Evolutionary conservation across 2,329 filamentous ascomycete species (phyloP), one percentile per base, ranked within the genome.

Genomic region (Aspergillus sp.): DNA sequence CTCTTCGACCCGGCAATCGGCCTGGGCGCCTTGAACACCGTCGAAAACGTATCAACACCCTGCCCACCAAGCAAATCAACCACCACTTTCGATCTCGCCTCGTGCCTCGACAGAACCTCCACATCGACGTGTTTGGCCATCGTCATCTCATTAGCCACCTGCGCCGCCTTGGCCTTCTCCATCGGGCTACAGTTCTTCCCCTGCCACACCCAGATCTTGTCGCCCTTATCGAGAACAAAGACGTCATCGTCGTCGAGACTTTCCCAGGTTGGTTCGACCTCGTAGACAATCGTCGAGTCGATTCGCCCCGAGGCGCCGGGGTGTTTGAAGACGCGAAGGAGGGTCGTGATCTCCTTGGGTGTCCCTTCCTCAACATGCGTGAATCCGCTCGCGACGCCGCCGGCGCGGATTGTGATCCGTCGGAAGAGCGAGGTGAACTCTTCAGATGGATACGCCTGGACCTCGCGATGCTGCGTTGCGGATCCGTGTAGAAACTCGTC

Each of bases 151-250:
- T 89, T 83, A 4, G 89, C 87, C 2, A 90, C 86, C 71, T 89
- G 86, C 0, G 88, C 88, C 0, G 87, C 86, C 76, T 87, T 89
- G 50, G 84, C 84, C 77, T 89, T 90, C 70, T 91, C 88, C 85
- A 89, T 89, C 0, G 88, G 88, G 51, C 84, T 87, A 71, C 86
- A 88, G 46, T 80, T 81, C 68, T 81, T 82, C 55, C 88, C 88
- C 76, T 90, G 88, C 88, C 88, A 91, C 4, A 89, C 85, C 82
- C 85, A 89, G 66, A 90, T 87, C 77, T 89, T 89, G 54, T 84
- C 79, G 28, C 83, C 83, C 56, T 81, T 81, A 66, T 90, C 88
- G 48, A 90, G 74, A 13, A 90, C 79, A 66, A 90, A 90, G 2
- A 90, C 88, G 68, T 91, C 88, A n/a, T 56, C 79, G 61, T 89